Conservation (phyloP, 192 early-diverging fungal genomes). For the Coemansia sp. region DNA sequence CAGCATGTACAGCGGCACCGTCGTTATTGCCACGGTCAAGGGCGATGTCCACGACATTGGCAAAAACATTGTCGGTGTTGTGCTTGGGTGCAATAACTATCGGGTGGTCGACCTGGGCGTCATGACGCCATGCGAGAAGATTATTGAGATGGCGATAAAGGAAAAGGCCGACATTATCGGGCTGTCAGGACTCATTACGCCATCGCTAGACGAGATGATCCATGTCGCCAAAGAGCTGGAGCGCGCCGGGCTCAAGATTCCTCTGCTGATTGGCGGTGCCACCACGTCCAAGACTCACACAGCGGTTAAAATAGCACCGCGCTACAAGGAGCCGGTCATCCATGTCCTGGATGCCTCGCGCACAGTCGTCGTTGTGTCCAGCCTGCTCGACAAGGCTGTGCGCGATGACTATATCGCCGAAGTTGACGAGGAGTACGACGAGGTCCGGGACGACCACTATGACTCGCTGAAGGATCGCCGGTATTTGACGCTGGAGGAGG, state of each 20-base stretch:
- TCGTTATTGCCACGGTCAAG: slow-evolving; percentile 94
- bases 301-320: slow-evolving; percentile 92
- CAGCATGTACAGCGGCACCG: slow-evolving; percentile 81
- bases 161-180: slow-evolving; percentile 91
- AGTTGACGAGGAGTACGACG: slow-evolving; percentile 89
- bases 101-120: slow-evolving; percentile 91
- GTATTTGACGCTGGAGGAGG: slow-evolving; percentile 67
- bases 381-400: slow-evolving; percentile 69
- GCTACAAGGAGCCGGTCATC: slow-evolving; percentile 74
- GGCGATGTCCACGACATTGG: slow-evolving; percentile 98
- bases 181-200: slow-evolving; percentile 91
- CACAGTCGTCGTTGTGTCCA: slow-evolving; percentile 86
- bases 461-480: slow-evolving; percentile 83
- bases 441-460: slow-evolving; percentile 90
- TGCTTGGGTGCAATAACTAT: slow-evolving; percentile 97
- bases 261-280: slow-evolving; percentile 90
- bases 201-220: slow-evolving; percentile 95
- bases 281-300: slow-evolving; percentile 96
- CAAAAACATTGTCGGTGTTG: slow-evolving; percentile 96
- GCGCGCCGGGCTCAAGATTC: slow-evolving; percentile 79
- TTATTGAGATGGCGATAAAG: slow-evolving; percentile 79
- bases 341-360: slow-evolving; percentile 90
- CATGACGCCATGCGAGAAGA: slow-evolving; percentile 92
- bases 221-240: slow-evolving; percentile 92
- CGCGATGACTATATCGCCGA: slow-evolving; percentile 87